Conservation (phyloP, 2,329 filamentous ascomycete genomes). For the Colletotrichum simmondsii region DNA sequence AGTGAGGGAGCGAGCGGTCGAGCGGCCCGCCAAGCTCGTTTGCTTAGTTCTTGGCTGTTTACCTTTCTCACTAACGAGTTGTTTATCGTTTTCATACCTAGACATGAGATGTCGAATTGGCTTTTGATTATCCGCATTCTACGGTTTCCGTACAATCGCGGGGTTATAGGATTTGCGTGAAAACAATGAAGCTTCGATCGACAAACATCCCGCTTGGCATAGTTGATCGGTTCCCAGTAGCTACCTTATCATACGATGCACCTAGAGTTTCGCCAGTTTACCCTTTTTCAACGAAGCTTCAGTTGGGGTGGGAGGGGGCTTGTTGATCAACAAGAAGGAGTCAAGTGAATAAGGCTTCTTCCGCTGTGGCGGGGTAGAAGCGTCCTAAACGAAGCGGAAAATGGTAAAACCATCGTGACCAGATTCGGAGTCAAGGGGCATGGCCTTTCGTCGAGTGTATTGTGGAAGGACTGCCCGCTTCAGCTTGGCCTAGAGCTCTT, state of each 20-base stretch:
- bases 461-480: neutral
- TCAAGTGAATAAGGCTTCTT: neutral
- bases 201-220: neutral
- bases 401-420: neutral
- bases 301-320: neutral
- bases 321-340: neutral
- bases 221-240: neutral
- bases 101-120: neutral
- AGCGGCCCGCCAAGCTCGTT: neutral
- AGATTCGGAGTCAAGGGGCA: neutral
- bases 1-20: neutral
- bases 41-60: neutral
- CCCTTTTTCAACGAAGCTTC: neutral
- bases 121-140: neutral
- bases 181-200: neutral
- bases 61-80: neutral
- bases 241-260: neutral
- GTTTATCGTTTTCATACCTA: neutral
- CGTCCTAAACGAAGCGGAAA: neutral
- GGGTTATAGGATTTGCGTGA: neutral
- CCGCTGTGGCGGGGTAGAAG: neutral
- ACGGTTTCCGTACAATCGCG: neutral
- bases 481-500: neutral
- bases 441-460: neutral
- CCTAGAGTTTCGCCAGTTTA: conserved; percentile 8